Evolutionary conservation across 2,329 filamentous ascomycete species (phyloP), one percentile per base, ranked within the genome.

Genomic region (Curvularia eragrostidis): DNA sequence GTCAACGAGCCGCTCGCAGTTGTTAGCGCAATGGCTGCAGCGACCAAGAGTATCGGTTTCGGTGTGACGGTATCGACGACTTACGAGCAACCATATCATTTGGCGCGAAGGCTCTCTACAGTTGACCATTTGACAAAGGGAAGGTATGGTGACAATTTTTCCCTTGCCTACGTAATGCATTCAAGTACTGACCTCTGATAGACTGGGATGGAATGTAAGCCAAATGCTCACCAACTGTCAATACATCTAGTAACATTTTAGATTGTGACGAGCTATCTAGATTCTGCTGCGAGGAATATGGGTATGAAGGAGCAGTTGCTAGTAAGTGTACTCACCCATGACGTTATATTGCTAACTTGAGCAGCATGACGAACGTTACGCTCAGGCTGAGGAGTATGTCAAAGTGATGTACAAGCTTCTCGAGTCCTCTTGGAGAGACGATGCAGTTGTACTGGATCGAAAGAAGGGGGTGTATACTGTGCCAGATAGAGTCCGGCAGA

Each of bases 361-460:
- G 2, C 10, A 83, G 77, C 89, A 91, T 66, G 88, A 90, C 61
- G 86, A 90, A 56, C 79, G 89, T 52, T 91, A 91, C 61, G 84
- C 81, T 2, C 82, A 88, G 44, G 88, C 87, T 1, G 87, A 91
- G 62, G 89, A 91, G 70, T 91, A 90, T 73, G 80, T 91, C 68
- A 80, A 85, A 41, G 86, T 91, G 1, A 81, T 89, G 64, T 90
- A 89, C 76, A 90, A 90, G 68, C 82, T 91, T 1, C 83, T 87
- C 72, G 83, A 90, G 66, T 86, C 84, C 0, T 89, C 86, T 0
- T 90, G 88, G 87, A 80, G 87, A 34, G 83, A 86, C 52, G 86
- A 89, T 67, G 88, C 89, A 0, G 85, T 91, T 1, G 80, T 85
- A 24, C 80, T 85, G 0, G 83, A 90, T 67, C 81, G 83, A 10